These are phyloP conservation scores for Podospora pseudoanserina DNA, from an alignment of 495 filamentous ascomycete genomes.

Conservation along the genomic window DNA sequence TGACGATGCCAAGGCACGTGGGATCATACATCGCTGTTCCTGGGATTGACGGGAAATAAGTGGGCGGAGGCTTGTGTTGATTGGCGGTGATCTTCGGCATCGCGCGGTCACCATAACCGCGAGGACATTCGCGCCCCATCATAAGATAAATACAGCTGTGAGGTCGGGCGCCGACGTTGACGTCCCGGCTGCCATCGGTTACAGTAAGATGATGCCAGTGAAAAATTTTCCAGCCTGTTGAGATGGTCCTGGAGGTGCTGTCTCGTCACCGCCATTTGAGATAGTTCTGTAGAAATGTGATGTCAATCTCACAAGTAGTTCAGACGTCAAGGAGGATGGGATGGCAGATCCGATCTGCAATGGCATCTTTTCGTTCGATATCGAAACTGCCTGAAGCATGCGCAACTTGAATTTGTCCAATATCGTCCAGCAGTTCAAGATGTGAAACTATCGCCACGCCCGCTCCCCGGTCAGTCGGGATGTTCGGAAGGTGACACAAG, in stretches of 20 bases:
- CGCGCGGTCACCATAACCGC: constrained; percentile 19
- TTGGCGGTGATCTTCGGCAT: constrained; percentile 16
- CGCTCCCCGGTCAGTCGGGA: neutral
- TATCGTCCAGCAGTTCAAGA: neutral
- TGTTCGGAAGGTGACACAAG: neutral
- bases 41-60: constrained; percentile 9
- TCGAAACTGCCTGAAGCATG: neutral
- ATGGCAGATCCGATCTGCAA: neutral
- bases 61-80: constrained; percentile 7
- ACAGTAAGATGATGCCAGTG: neutral
- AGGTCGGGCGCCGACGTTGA: neutral
- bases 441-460: neutral
- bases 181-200: neutral
- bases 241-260: neutral
- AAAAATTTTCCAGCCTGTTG: neutral
- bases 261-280: neutral
- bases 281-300: neutral
- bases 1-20: constrained; percentile 2
- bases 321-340: neutral
- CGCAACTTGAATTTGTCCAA: neutral
- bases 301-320: neutral
- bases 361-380: neutral
- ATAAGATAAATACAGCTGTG: neutral
- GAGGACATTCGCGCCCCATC: constrained; percentile 1
- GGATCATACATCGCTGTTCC: constrained; percentile 3